Evolutionary conservation across 345 rosid species (phyloP).

Genomic region (Zanthoxylum bungeanum): DNA sequence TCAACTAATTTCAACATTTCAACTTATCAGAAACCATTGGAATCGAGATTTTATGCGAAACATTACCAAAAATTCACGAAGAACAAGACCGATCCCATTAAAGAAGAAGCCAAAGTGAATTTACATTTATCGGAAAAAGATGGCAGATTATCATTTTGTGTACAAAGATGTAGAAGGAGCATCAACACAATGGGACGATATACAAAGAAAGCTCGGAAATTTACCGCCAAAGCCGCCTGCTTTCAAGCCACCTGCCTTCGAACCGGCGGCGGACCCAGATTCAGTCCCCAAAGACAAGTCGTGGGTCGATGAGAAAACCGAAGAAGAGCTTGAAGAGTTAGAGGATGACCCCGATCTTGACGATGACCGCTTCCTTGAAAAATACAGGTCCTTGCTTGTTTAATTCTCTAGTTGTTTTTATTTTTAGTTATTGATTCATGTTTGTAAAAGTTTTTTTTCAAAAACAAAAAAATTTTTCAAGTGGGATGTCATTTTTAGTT

Average conservation of each 20-base stretch:
- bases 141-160: slow-evolving; percentile 94
- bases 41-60: too few species aligned
- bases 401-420: not conserved
- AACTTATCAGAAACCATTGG: too few species aligned
- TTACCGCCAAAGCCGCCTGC: slow-evolving; percentile 77
- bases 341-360: slow-evolving; percentile 78
- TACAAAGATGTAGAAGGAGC: slow-evolving; percentile 96
- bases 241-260: slow-evolving; percentile 81
- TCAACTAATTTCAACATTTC: too few species aligned
- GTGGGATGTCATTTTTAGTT: not conserved
- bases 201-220: slow-evolving; percentile 92
- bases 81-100: not conserved
- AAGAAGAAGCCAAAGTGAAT: not conserved
- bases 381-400: slow-evolving; percentile 56
- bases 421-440: not conserved
- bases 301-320: slow-evolving; percentile 71
- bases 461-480: not conserved
- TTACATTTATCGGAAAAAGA: slow-evolving; percentile 10
- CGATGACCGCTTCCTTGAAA: slow-evolving; percentile 85
- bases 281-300: slow-evolving; percentile 72
- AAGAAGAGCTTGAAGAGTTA: slow-evolving; percentile 80
- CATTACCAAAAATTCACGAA: too few species aligned
- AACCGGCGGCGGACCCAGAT: slow-evolving; percentile 62
- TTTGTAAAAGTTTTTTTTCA: too few species aligned
- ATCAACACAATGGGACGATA: slow-evolving; percentile 98